These are phyloP conservation scores for Elaeis oleifera DNA, from an alignment of 202 grass and related monocot species.

Conservation along the genomic window DNA sequence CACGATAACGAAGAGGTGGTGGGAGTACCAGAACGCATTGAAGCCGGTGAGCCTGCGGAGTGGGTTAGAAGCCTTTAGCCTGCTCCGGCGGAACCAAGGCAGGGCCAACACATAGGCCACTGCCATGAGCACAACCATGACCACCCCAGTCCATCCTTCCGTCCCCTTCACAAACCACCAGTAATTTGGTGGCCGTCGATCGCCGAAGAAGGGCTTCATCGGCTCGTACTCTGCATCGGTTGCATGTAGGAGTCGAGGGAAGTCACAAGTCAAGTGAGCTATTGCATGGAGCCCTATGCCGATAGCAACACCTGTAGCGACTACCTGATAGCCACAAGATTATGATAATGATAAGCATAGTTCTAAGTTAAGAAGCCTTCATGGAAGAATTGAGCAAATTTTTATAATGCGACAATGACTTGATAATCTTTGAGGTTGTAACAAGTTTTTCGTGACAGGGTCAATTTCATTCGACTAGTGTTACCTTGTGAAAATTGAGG, in stretches of 20 bases:
- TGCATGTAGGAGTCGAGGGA: constrained; percentile 58
- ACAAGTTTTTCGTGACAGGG: too few species aligned
- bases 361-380: too few species aligned
- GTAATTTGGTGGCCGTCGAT: constrained; percentile 43
- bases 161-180: constrained; percentile 88
- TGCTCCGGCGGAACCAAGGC: constrained; percentile 67
- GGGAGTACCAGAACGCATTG: constrained; percentile 98
- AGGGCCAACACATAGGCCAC: constrained; percentile 70
- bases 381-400: too few species aligned
- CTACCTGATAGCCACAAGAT: constrained; percentile 19
- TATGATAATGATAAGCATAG: too few species aligned
- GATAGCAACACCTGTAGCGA: constrained; percentile 38
- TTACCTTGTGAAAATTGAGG: constrained; percentile 98
- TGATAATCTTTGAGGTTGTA: too few species aligned
- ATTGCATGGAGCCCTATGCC: constrained; percentile 56
- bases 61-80: constrained; percentile 50
- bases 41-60: constrained; percentile 51
- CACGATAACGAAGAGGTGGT: constrained; percentile 89
- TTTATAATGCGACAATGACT: too few species aligned
- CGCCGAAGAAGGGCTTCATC: constrained; percentile 72
- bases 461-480: too few species aligned
- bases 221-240: constrained; percentile 46
- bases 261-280: constrained; percentile 71
- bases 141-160: constrained; percentile 64
- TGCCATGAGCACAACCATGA: constrained; percentile 78